Base-by-base conservation (phyloP, 2,329 filamentous ascomycete species). In the Aspergillus jensenii region DNA sequence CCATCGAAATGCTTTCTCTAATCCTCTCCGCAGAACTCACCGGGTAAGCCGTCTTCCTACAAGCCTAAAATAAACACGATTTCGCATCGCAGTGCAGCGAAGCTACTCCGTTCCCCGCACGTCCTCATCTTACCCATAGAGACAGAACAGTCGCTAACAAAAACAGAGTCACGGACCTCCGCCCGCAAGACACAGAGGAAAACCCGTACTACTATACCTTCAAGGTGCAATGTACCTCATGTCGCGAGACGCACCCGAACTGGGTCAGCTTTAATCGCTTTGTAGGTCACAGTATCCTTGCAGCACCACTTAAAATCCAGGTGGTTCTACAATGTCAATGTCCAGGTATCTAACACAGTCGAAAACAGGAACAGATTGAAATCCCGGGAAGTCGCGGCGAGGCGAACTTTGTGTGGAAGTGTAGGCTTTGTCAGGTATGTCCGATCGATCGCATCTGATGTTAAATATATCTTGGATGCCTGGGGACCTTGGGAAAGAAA, bases 371-470 rank as follows among this genome's bases (percentile, higher is more conserved):
- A 72, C 84, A 82, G 69, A 93, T 96, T 71, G 92, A 97, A 64
- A 87, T 97, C 74, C 95, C 91, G 63, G 93, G 93, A 37, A 97
- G 93, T 74, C 86, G 91, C 69, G 95, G 95, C 64, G 93, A 98
- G 76, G 95, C 95, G 60, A 98, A 98, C 76, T 99, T 99, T 76
- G 95, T 99, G n/a, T 99, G 95, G 93, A 93, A 87, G 75, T 99
- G 95, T 84, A 96, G 96, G 78, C 93, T 95, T 73, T 99, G 95
- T 87, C 96, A 95, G 85, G 92, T 95, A 65, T 31, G 17, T 40
- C 8, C 6, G 37, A 40, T 40, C 17, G 7, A 2, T 43, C 7
- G 9, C 11, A 17, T 43, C n/a, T 21, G 9, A 12, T 0, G 7
- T 19, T 5, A 12, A 11, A 21, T 12, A 37, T 37, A 9, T 37